Evolutionary conservation across 768 basidiomycete species (phyloP).

Genomic region (Ramaria rubella): DNA sequence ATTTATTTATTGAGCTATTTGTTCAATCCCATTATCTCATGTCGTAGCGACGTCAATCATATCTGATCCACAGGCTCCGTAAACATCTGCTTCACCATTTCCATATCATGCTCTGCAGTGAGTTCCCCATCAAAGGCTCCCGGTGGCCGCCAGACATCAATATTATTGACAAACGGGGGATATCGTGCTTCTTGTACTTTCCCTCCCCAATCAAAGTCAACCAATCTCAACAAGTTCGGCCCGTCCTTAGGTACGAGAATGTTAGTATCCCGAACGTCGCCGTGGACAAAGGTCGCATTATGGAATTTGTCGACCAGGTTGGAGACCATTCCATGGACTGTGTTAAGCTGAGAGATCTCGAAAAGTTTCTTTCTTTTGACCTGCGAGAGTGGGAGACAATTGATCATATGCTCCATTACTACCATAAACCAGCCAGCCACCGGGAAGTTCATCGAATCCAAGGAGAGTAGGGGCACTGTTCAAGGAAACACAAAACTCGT

Average conservation of each 20-base stretch:
- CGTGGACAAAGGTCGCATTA: slow-evolving; percentile 24
- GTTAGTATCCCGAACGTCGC: slow-evolving; percentile 26
- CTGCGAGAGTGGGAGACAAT: too few relatives aligned
- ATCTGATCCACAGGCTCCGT: too few relatives aligned
- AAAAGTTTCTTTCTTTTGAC: slow-evolving; percentile 7
- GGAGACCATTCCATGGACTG: slow-evolving; percentile 2
- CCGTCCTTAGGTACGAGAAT: slow-evolving; percentile 23
- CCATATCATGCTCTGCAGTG: slow-evolving; percentile 20
- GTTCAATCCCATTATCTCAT: too few relatives aligned
- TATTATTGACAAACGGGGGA: slow-evolving; percentile 18
- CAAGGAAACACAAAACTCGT: slow-evolving; percentile 18
- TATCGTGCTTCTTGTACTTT: slow-evolving; percentile 17
- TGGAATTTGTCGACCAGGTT: slow-evolving; percentile 16
- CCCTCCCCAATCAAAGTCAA: slow-evolving; percentile 29
- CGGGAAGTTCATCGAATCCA: slow-evolving; percentile 22
- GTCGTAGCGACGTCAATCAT: too few relatives aligned
- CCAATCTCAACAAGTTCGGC: slow-evolving; percentile 14
- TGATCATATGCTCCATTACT: slow-evolving; percentile 27
- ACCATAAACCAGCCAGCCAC: slow-evolving; percentile 30
- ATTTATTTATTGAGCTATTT: too few relatives aligned
- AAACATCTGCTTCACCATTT: slow-evolving; percentile 17
- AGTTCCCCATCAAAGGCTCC: slow-evolving; percentile 17
- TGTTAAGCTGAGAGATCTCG: neutral
- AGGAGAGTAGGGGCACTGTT: slow-evolving; percentile 24
- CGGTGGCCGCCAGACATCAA: slow-evolving; percentile 17